phyloP scores from a whole-genome alignment of 129 eudicot species.

The Lonicera japonica region DNA sequence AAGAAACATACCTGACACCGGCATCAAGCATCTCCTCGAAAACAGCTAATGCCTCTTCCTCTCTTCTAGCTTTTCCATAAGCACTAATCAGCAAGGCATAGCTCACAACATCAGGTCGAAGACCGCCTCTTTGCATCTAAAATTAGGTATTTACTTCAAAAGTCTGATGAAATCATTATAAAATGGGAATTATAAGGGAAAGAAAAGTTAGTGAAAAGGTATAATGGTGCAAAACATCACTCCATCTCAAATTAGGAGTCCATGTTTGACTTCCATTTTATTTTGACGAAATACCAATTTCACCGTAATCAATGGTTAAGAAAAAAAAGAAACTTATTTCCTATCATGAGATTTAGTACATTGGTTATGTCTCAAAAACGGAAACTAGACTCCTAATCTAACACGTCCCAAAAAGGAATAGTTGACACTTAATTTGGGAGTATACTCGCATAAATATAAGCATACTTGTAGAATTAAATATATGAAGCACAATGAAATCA shows the following conservation, averaged over 20 bases:
- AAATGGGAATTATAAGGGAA: slow-evolving; percentile 2
- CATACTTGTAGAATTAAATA: no score
- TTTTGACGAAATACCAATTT: no score
- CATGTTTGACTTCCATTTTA: background rate
- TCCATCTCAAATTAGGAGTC: background rate
- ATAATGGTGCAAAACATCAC: no score
- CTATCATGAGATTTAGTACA: no score
- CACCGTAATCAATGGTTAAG: no score
- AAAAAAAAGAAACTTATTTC: no score
- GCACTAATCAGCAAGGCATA: slow-evolving; percentile 84
- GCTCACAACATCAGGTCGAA: slow-evolving; percentile 92
- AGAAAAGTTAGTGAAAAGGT: background rate
- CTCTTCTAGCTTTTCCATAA: slow-evolving; percentile 95
- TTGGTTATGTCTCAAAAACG: no score
- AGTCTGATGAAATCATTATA: slow-evolving; percentile 9
- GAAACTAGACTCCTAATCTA: no score
- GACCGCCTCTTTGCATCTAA: slow-evolving; percentile 89
- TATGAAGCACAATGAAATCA: no score
- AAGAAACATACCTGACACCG: slow-evolving; percentile 71
- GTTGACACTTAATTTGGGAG: no score
- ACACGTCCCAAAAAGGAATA: no score
- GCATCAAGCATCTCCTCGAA: slow-evolving; percentile 99
- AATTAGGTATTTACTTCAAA: slow-evolving; percentile 15
- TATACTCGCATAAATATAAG: no score
- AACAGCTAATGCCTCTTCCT: slow-evolving; percentile 95